A percentile compares a stretch with the other conserved stretches of the same genome.
phyloP scores from a whole-genome alignment of 208 protist species.

The Trypanosoma avium region DNA sequence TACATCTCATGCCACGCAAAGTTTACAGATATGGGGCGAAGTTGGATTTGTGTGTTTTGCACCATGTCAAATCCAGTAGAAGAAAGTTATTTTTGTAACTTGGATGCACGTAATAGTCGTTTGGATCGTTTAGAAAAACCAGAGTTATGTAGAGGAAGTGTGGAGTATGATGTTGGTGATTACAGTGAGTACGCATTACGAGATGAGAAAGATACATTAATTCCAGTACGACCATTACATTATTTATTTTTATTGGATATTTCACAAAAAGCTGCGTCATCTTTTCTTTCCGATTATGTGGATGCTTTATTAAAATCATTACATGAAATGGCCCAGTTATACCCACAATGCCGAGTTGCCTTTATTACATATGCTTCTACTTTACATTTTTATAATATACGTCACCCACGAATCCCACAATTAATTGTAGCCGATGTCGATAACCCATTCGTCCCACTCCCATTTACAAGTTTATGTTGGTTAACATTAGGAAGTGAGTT shows the following conservation, averaged over 20 bases:
- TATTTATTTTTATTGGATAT: conserved; percentile 87
- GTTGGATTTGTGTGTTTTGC: conserved; percentile 92
- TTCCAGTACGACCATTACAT: conserved; percentile 61
- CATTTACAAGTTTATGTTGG: conserved; percentile 89
- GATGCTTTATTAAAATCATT: conserved; percentile 60
- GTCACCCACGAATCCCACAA: conserved; percentile 72
- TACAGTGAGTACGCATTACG: conserved; percentile 73
- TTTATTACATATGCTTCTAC: conserved; percentile 88
- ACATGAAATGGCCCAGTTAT: conserved; percentile 67
- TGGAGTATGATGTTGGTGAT: conserved; percentile 89
- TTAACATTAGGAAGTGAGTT: conserved; percentile 73
- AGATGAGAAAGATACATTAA: conserved; percentile 46
- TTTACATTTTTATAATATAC: conserved; percentile 91
- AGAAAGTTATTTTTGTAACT: conserved; percentile 80
- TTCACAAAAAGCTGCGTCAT: conserved; percentile 52
- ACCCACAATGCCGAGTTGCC: conserved; percentile 72
- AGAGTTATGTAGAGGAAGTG: conserved; percentile 70
- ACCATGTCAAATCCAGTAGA: conserved; percentile 74
- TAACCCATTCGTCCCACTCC: conserved; percentile 90
- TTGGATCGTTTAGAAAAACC: conserved; percentile 56
- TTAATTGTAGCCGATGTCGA: conserved; percentile 81
- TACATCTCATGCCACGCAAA: conserved; percentile 89
- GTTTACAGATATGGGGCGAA: conserved; percentile 86
- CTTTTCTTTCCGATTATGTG: conserved; percentile 75
- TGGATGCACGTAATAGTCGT: conserved; percentile 71